phyloP scores from a whole-genome alignment of 768 basidiomycete species.

The Calocera viscosa region DNA sequence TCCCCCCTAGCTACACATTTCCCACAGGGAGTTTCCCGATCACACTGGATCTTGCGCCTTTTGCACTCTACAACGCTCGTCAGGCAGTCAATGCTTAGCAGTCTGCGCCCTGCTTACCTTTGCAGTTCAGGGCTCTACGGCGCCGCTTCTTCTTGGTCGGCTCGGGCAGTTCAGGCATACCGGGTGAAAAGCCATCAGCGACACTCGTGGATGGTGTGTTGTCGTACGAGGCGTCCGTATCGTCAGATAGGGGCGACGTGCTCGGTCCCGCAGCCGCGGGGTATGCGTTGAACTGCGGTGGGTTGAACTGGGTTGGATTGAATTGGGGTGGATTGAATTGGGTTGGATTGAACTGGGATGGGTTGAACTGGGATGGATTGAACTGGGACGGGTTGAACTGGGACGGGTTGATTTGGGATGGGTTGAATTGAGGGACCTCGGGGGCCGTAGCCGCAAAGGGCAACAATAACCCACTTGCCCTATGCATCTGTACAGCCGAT shows the following conservation, averaged over 20 bases:
- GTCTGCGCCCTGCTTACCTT: constrained; percentile 39
- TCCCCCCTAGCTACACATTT: constrained; percentile 72
- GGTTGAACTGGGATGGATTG: no score
- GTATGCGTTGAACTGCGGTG: no score
- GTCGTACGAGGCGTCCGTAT: background rate
- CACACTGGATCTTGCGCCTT: constrained; percentile 76
- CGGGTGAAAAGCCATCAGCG: background rate
- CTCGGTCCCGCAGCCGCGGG: no score
- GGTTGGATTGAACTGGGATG: no score
- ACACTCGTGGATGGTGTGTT: background rate
- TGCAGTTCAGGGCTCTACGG: constrained; percentile 72
- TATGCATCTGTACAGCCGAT: no score
- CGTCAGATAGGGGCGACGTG: background rate
- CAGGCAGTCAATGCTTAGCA: background rate
- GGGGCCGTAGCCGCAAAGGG: no score
- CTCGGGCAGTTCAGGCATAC: background rate
- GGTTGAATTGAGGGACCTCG: no score
- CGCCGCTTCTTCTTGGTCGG: constrained; percentile 75
- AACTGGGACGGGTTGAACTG: no score
- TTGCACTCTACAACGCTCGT: constrained; percentile 46
- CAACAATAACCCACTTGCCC: no score
- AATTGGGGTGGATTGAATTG: no score
- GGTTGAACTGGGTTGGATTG: no score
- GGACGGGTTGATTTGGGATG: no score
- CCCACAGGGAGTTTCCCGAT: constrained; percentile 71